Percentiles rank a stretch among this genome's conserved stretches.
phyloP scores from a whole-genome alignment of 192 early-diverging fungal species.

The Coemansia aciculifera region DNA sequence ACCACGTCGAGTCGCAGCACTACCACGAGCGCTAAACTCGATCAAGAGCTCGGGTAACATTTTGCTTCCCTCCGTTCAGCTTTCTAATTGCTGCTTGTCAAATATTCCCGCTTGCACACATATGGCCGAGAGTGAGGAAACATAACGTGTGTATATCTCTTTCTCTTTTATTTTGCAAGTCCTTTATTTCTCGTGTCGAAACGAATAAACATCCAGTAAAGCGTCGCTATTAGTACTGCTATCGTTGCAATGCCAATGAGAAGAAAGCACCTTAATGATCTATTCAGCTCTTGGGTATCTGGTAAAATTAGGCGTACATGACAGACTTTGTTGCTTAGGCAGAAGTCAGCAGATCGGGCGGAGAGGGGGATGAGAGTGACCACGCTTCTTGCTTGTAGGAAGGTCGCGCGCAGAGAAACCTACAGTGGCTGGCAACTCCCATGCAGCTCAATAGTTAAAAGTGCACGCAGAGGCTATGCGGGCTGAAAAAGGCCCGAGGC shows the following conservation, averaged over 20 bases:
- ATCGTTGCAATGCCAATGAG: not conserved
- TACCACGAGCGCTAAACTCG: slow-evolving; percentile 44
- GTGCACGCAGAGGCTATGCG: not conserved
- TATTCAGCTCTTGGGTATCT: not conserved
- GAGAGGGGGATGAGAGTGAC: not conserved
- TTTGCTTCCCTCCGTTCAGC: not conserved
- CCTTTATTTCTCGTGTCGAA: not conserved
- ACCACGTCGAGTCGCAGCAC: slow-evolving; percentile 48
- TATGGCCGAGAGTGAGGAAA: not conserved
- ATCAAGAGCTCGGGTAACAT: not conserved
- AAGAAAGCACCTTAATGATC: not conserved
- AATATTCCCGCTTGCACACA: not conserved
- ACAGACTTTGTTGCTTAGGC: not conserved
- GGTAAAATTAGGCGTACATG: not conserved
- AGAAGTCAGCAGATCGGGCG: not conserved
- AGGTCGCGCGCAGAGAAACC: not conserved
- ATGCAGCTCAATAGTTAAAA: not conserved
- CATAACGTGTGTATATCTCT: not conserved
- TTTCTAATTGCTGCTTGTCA: slow-evolving; percentile 5
- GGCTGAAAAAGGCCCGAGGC: not conserved
- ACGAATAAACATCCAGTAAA: not conserved
- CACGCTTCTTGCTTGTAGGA: not conserved
- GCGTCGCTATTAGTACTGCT: not conserved
- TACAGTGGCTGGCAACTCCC: not conserved
- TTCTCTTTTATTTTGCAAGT: not conserved